phyloP scores from a whole-genome alignment of 139 green algal genomes.

The Chlorella vulgaris region DNA sequence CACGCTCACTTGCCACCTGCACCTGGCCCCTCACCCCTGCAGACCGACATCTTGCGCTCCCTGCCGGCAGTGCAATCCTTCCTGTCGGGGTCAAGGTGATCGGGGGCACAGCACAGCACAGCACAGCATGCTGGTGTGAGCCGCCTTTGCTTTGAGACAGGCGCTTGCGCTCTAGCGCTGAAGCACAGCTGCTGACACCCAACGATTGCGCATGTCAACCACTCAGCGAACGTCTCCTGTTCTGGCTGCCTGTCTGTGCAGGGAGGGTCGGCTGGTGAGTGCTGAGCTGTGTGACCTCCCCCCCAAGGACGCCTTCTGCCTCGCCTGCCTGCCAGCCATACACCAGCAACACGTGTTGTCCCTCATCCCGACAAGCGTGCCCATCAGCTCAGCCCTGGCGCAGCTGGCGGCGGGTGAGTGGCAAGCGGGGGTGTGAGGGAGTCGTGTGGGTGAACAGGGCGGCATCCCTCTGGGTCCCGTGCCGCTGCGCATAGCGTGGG shows the following conservation, averaged over 20 bases:
- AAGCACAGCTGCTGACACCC: not conserved
- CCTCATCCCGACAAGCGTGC: constrained; percentile 26
- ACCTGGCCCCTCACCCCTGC: not conserved
- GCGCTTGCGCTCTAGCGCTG: not conserved
- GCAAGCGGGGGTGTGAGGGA: too few relatives aligned
- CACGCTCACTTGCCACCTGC: not conserved
- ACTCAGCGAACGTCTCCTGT: too few relatives aligned
- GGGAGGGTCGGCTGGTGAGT: constrained; percentile 20
- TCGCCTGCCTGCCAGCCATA: constrained; percentile 57
- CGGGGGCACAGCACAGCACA: not conserved
- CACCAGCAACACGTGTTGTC: constrained; percentile 61
- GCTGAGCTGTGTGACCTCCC: constrained; percentile 33
- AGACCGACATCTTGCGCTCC: constrained; percentile 29
- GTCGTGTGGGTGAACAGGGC: not conserved
- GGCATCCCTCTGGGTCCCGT: not conserved
- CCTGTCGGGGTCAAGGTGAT: constrained; percentile 1
- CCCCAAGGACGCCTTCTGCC: constrained; percentile 41
- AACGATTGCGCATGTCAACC: too few relatives aligned
- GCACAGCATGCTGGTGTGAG: not conserved
- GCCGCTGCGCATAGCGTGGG: too few relatives aligned
- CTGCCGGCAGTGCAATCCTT: not conserved
- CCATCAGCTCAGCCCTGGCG: constrained; percentile 1
- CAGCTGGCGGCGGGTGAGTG: constrained; percentile 4
- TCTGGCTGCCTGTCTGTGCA: constrained; percentile 3
- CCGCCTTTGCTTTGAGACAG: not conserved